Conservation (phyloP, 371 early-diverging fungal genomes). For the Apophysomyces ossiformis region DNA sequence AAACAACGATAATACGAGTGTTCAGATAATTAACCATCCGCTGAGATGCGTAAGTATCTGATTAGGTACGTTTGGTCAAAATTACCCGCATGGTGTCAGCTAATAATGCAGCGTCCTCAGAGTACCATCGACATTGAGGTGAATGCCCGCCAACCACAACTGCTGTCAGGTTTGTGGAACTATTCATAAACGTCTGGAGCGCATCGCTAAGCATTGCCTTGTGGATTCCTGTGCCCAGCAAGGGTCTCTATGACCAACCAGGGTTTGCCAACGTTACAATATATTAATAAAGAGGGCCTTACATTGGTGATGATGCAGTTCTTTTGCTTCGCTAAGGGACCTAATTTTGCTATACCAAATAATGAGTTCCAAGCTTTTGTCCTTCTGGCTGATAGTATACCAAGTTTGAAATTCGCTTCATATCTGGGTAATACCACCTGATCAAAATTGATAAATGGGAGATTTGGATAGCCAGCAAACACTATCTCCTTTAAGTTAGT, state of each 20-base stretch:
- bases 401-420: constrained; percentile 50
- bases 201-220: background rate
- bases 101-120: constrained; percentile 42
- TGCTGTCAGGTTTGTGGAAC: constrained; percentile 19
- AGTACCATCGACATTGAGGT: constrained; percentile 51
- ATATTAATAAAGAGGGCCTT: background rate
- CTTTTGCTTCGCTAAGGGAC: constrained; percentile 49
- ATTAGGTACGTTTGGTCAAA: background rate
- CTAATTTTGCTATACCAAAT: constrained; percentile 35
- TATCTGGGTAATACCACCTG: constrained; percentile 50
- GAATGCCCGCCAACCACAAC: constrained; percentile 47
- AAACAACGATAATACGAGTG: constrained; percentile 35
- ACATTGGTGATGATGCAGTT: constrained; percentile 45
- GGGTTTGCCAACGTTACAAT: background rate
- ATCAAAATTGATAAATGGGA: constrained; percentile 52
- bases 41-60: constrained; percentile 16
- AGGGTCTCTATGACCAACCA: constrained; percentile 21
- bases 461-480: constrained; percentile 45
- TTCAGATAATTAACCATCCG: constrained; percentile 39
- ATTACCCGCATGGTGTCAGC: constrained; percentile 45
- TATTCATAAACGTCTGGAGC: constrained; percentile 10
- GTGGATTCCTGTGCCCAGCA: constrained; percentile 20
- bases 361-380: background rate
- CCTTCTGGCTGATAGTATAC: constrained; percentile 13
- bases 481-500: constrained; percentile 23